Evolutionary conservation across 371 early-diverging fungal genomes (phyloP).

Genomic region (Funneliformis caledonium): DNA sequence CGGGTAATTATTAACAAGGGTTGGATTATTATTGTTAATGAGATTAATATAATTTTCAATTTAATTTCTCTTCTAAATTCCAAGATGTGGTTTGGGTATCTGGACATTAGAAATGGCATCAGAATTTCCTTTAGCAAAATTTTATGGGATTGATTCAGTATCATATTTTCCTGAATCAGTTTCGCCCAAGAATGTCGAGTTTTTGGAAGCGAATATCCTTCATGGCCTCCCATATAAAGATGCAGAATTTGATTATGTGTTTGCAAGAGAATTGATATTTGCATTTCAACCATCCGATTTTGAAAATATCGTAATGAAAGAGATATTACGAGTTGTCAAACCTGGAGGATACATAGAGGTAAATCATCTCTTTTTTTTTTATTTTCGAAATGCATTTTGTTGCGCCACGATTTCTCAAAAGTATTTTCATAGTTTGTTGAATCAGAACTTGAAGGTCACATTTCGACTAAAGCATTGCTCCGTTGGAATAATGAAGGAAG

Average conservation of each 20-base stretch:
- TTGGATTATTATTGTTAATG: not conserved
- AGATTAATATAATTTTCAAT: too few species aligned
- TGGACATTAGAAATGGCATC: conserved; percentile 34
- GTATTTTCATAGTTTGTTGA: not conserved
- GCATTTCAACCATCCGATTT: not conserved
- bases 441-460: not conserved
- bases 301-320: not conserved
- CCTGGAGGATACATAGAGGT: conserved; percentile 29
- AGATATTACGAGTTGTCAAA: conserved; percentile 10
- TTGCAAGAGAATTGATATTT: not conserved
- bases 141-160: not conserved
- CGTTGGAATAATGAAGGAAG: not conserved
- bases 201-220: not conserved
- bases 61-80: not conserved
- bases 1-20: not conserved
- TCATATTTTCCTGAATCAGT: not conserved
- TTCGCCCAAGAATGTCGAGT: not conserved
- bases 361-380: not conserved
- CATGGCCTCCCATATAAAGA: conserved; percentile 6
- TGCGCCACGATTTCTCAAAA: not conserved
- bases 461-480: not conserved
- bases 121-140: conserved; percentile 14
- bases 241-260: conserved; percentile 18
- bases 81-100: conserved; percentile 2
- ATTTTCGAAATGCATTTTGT: not conserved